Percentiles rank a stretch among this genome's conserved stretches.
phyloP scores from a whole-genome alignment of 257 asterid genomes.

The Oldenlandia corymbosa region DNA sequence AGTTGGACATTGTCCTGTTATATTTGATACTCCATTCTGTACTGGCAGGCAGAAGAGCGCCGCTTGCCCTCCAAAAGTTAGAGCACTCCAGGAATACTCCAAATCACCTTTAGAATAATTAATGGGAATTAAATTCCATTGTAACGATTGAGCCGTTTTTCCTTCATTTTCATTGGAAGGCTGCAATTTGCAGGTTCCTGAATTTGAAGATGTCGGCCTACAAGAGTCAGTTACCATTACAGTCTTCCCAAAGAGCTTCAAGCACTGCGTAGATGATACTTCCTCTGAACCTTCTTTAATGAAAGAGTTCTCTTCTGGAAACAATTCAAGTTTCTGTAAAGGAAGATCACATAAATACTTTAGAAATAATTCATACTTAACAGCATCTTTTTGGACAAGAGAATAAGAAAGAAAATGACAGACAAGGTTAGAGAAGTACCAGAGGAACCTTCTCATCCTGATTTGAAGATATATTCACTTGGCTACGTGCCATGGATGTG shows the following conservation, averaged over 20 bases:
- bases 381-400: background rate
- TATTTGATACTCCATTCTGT: constrained; percentile 4
- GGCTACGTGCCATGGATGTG: constrained; percentile 29
- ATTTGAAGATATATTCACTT: constrained; percentile 32
- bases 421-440: constrained; percentile 34
- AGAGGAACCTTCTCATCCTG: constrained; percentile 34
- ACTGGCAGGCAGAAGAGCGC: constrained; percentile 15
- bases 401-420: background rate
- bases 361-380: background rate
- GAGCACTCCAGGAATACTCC: constrained; percentile 18
- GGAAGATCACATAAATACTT: constrained; percentile 4
- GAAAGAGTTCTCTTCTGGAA: constrained; percentile 28
- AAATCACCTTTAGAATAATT: constrained; percentile 19
- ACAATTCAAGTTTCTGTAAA: constrained; percentile 47
- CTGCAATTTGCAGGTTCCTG: constrained; percentile 27
- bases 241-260: constrained; percentile 87
- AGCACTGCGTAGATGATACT: constrained; percentile 38
- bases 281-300: constrained; percentile 39
- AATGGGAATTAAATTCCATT: constrained; percentile 28
- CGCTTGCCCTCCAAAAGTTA: constrained; percentile 16
- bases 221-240: constrained; percentile 39
- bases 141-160: constrained; percentile 12
- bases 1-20: background rate
- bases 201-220: constrained; percentile 25
- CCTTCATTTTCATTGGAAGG: constrained; percentile 23